These are phyloP conservation scores for Aspergillus glaucus DNA, from an alignment of 2,329 filamentous ascomycete genomes.

Conservation along the genomic window DNA sequence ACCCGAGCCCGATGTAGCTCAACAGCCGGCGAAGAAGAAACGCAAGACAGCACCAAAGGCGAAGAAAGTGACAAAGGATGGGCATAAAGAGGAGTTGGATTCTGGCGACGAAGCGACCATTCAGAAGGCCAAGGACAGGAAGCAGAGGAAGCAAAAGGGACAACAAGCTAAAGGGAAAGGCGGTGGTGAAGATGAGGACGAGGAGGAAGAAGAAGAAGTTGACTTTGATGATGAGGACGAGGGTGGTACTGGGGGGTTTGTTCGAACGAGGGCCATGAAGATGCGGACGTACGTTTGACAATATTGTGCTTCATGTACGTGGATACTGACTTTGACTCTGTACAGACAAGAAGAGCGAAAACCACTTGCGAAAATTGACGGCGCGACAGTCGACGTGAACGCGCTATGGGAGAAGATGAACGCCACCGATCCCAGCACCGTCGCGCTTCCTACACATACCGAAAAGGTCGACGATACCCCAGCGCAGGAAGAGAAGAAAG, in stretches of 20 bases:
- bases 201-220: constrained; percentile 27
- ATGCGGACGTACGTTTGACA: constrained; percentile 35
- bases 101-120: constrained; percentile 55
- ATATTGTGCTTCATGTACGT: background rate
- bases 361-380: constrained; percentile 42
- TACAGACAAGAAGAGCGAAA: constrained; percentile 43
- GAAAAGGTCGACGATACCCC: constrained; percentile 10
- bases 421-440: constrained; percentile 18
- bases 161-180: constrained; percentile 24
- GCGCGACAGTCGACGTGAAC: constrained; percentile 52
- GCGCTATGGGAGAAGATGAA: constrained; percentile 51
- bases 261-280: constrained; percentile 50
- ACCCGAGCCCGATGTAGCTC: constrained; percentile 15
- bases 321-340: constrained; percentile 1
- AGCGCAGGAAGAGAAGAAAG: constrained; percentile 12
- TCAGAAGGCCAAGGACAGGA: constrained; percentile 39
- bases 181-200: constrained; percentile 28
- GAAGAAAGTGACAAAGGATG: constrained; percentile 13
- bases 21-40: constrained; percentile 34
- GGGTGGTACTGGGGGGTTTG: constrained; percentile 45
- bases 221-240: constrained; percentile 36
- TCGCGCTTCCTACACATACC: constrained; percentile 9
- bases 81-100: constrained; percentile 36
- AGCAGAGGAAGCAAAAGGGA: constrained; percentile 33
- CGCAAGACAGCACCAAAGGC: constrained; percentile 24